Percentiles rank a stretch among this genome's conserved stretches.
Evolutionary conservation across 78 protist species (phyloP).

Genomic region (Tieghemostelium lacteum): DNA sequence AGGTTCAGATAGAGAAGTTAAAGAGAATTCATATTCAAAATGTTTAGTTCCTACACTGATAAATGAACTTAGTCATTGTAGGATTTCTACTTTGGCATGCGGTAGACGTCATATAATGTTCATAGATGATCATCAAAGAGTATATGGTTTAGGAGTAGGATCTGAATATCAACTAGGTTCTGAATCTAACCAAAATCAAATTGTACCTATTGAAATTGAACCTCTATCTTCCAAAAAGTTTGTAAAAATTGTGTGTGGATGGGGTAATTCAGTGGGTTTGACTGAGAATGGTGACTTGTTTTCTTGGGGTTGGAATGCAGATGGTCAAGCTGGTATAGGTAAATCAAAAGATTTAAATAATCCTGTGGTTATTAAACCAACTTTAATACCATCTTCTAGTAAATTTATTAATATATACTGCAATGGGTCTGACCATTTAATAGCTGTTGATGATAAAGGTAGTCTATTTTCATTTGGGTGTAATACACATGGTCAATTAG

Average conservation of each 20-base stretch:
- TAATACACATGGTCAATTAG: constrained; percentile 36
- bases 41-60: neutral
- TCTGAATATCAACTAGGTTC: constrained; percentile 39
- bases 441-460: neutral
- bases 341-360: neutral
- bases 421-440: constrained; percentile 17
- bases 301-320: constrained; percentile 36
- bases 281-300: constrained; percentile 12
- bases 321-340: constrained; percentile 28
- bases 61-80: neutral
- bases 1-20: neutral
- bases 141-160: constrained; percentile 23
- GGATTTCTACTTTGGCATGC: neutral
- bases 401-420: constrained; percentile 7
- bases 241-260: constrained; percentile 7
- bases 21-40: constrained; percentile 2
- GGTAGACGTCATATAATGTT: constrained; percentile 55
- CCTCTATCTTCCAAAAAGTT: neutral
- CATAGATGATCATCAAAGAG: neutral
- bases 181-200: neutral
- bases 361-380: constrained; percentile 3
- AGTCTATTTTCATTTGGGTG: constrained; percentile 6
- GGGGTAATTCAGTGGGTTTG: constrained; percentile 19
- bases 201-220: neutral
- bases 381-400: neutral